Evolutionary conservation across 768 basidiomycete genomes (phyloP), one percentile per base, ranked within the genome.

Genomic region (Lactarius tabidus): DNA sequence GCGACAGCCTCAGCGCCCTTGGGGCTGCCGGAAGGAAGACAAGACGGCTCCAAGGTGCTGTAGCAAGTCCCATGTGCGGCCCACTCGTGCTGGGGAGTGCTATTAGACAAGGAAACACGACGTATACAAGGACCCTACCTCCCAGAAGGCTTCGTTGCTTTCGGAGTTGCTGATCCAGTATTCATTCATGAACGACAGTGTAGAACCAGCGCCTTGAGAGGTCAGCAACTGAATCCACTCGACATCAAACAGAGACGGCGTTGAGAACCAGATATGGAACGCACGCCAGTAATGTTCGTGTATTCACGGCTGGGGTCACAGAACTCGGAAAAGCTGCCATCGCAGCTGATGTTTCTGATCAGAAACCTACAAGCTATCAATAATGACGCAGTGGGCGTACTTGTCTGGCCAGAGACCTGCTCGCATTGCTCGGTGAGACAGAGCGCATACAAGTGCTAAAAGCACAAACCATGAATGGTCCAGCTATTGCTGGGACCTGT

Each of bases 1-100:
- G 82, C 82, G 38, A 89, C 88, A 1, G 87, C 89, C 85, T 90
- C 89, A 10, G 84, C 81, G 28, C 89, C 87, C 57, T 74, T 78
- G 9, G 82, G 70, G 67, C 84, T 86, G n/a, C 82, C 84, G 12
- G 77, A 74, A 3, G 87, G 85, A 56, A 90, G 78, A 72, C 89
- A 91, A 33, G 75, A 76, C 10, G 82, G 73, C 61, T 80, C 67
- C 23, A 90, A 79, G 6, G 88, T 90, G 72, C 87, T 88, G 65
- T 71, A 57, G 70, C 79, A 81, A 12, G 82, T 90, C 36, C 89
- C 89, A 70, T 90, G 89, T 15, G 79, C 83, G 12, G 75, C 66
- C 89, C 89, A 90, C 73, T 90, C 89, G 64, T 91, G 87, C 84
- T 69, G 35, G 3, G 38, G 41, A 60, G n/a, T n/a, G 5, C 67